phyloP scores from a whole-genome alignment of 352 stramenopile species.

The Phytophthora gonapodyides region DNA sequence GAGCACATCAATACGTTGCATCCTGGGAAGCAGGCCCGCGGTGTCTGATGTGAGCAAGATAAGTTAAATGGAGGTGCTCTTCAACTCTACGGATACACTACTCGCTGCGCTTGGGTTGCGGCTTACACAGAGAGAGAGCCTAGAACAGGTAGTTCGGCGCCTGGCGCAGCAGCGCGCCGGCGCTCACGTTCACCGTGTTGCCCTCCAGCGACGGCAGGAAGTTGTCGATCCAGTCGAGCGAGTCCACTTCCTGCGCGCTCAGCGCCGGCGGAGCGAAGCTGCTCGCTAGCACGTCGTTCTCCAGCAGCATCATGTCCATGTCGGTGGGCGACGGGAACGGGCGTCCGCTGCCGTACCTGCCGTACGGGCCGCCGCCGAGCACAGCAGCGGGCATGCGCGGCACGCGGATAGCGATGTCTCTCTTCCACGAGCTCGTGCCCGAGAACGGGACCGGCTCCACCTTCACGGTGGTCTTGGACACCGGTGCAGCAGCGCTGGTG shows the following conservation, averaged over 20 bases:
- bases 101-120: conserved; percentile 15
- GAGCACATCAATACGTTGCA: conserved; percentile 24
- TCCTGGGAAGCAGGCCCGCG: conserved; percentile 4
- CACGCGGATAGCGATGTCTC: conserved; percentile 39
- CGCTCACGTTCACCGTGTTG: conserved; percentile 37
- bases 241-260: conserved; percentile 44
- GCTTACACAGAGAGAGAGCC: conserved; percentile 39
- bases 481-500: neutral
- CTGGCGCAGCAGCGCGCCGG: conserved; percentile 20
- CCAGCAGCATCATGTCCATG: conserved; percentile 53
- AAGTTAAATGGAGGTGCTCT: conserved; percentile 18
- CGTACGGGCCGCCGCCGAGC: conserved; percentile 1
- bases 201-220: conserved; percentile 57
- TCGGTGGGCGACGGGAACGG: conserved; percentile 52
- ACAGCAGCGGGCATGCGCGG: conserved; percentile 15
- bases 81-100: neutral
- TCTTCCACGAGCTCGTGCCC: conserved; percentile 31
- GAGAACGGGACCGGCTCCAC: conserved; percentile 15
- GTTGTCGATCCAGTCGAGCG: conserved; percentile 71
- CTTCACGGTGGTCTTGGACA: conserved; percentile 9
- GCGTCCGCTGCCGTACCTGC: conserved; percentile 11
- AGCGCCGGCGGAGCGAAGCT: conserved; percentile 17
- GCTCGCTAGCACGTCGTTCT: conserved; percentile 33
- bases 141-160: conserved; percentile 29
- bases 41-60: conserved; percentile 19